Conservation (phyloP, 805 yeast genomes). For the Wickerhamiella australiensis region DNA sequence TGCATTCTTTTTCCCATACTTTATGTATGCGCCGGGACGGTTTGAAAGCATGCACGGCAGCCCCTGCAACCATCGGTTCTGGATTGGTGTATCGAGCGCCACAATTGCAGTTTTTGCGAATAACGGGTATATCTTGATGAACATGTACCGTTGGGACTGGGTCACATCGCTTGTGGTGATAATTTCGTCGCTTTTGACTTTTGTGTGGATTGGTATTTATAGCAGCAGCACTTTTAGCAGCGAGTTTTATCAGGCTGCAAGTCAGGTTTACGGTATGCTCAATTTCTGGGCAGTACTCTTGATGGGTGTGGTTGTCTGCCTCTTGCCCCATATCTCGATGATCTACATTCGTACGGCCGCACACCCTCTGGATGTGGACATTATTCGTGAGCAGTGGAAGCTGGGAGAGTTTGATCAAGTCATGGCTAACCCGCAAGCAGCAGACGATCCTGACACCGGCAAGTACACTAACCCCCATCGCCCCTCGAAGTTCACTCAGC, state of each 20-base stretch:
- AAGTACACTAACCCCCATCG: conserved; percentile 24
- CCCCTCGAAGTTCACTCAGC: conserved; percentile 10
- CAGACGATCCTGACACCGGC: conserved; percentile 25
- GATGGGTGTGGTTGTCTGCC: conserved; percentile 41
- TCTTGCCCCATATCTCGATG: conserved; percentile 49
- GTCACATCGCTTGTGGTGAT: conserved; percentile 41
- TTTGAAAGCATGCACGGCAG: conserved; percentile 19
- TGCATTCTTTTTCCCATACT: conserved; percentile 56
- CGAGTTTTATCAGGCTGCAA: conserved; percentile 54
- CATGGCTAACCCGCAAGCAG: conserved; percentile 24
- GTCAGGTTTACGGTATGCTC: conserved; percentile 47
- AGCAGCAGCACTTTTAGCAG: conserved; percentile 40
- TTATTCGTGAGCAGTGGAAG: conserved; percentile 49
- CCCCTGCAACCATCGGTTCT: conserved; percentile 46
- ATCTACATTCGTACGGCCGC: conserved; percentile 42
- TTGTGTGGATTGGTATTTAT: conserved; percentile 76
- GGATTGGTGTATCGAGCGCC: conserved; percentile 55
- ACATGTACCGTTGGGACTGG: conserved; percentile 74
- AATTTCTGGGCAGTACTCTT: conserved; percentile 55
- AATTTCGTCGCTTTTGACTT: conserved; percentile 46
- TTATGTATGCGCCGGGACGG: conserved; percentile 37
- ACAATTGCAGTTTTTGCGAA: conserved; percentile 52
- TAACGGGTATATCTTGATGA: conserved; percentile 52
- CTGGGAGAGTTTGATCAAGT: conserved; percentile 38
- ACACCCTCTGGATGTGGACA: conserved; percentile 56